Conservation (phyloP, 768 basidiomycete genomes). For the Xerocomellus dryophilus region DNA sequence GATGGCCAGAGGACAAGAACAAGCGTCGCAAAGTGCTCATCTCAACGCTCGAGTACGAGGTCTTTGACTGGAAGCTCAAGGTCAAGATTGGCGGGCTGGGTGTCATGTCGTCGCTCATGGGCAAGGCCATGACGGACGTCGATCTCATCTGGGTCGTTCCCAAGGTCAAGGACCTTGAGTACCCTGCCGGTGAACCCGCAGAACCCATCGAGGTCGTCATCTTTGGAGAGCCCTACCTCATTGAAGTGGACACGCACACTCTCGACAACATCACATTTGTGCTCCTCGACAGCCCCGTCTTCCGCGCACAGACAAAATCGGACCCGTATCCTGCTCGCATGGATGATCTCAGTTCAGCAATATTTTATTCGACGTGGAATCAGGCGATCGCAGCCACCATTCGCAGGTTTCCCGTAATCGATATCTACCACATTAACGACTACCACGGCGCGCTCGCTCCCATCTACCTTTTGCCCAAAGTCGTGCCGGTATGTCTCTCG, state of each 20-base stretch:
- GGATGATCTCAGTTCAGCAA: constrained; percentile 94
- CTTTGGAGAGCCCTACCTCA: constrained; percentile 92
- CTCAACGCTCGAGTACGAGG: constrained; percentile 91
- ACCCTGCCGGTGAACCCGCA: constrained; percentile 85
- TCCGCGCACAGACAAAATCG: constrained; percentile 93
- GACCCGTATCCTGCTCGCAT: constrained; percentile 96
- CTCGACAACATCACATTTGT: constrained; percentile 95
- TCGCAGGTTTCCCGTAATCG: constrained; percentile 79
- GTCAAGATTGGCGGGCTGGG: constrained; percentile 97
- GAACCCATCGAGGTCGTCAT: constrained; percentile 96
- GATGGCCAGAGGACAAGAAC: constrained; percentile 94
- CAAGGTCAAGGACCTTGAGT: constrained; percentile 93
- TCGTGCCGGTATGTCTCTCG: constrained; percentile 86
- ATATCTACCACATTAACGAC: constrained; percentile 94
- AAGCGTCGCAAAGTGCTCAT: constrained; percentile 92
- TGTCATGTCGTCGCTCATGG: constrained; percentile 98
- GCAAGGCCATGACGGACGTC: constrained; percentile 96
- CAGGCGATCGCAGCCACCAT: constrained; percentile 93
- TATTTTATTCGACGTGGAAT: constrained; percentile 98
- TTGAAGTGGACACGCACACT: constrained; percentile 91
- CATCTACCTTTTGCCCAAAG: constrained; percentile 88
- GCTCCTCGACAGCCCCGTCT: constrained; percentile 91
- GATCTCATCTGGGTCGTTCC: constrained; percentile 92
- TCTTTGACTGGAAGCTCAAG: constrained; percentile 96
- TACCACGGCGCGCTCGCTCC: constrained; percentile 92